Evolutionary conservation across 2,329 filamentous ascomycete species (phyloP), one percentile per base, ranked within the genome.

Genomic region (Madurella mycetomatis): DNA sequence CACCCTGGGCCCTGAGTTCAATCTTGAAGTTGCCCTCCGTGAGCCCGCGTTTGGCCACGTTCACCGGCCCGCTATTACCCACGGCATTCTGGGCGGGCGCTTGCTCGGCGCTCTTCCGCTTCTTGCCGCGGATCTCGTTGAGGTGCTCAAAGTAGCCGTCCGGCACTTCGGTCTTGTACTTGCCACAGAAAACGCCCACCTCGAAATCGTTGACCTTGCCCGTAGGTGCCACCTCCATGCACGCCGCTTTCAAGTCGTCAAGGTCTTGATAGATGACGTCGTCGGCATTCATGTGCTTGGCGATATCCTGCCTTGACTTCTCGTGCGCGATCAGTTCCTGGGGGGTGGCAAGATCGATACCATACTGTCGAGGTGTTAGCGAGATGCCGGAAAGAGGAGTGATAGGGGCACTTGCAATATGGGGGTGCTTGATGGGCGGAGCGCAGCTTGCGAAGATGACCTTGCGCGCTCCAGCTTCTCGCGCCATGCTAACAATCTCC

Each of bases 121-220:
- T 86, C 69, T 89, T 85, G 45, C 86, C 87, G 50, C 89, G 79
- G 16, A 91, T 72, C 55, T 79, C 75, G 70, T 89, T 86, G 5
- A 95, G 77, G 64, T 90, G 88, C 61, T 89, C 83, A 62, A 96
- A 94, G 73, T 96, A 96, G 39, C 81, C 85, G 7, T 85, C 80
- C 1, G 86, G 82, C 1, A 96, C 87, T 0, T 84, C 83, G 0
- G 92, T 96, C 57, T 89, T 79, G 70, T 96, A 96, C 60, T 85
- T 83, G 44, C 92, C 92, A 66, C 85, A 90, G 74, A 97, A 96
- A 9, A 96, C 92, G 51, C 92, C 92, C 2, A 95, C 85, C 68
- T 97, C 92, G 62, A 96, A 96, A 52, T 86, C 76, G 9, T 76
- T 76, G 63, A 81, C 67, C 37, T 71, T 68, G 57, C 80, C 72